Conservation (phyloP, 306 rosid species). For the Aeschynomene evenia region DNA sequence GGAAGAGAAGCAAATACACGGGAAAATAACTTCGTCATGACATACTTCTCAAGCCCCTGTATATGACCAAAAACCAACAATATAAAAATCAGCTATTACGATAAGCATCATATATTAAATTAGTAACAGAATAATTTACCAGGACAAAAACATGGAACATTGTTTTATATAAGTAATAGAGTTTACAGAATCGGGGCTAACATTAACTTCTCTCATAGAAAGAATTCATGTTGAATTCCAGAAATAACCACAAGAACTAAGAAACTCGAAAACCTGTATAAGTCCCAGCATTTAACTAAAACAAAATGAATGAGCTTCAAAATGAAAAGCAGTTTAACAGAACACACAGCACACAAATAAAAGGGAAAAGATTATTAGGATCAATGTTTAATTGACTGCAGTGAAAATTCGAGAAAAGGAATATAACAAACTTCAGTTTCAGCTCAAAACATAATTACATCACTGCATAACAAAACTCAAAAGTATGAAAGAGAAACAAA, state of each 20-base stretch:
- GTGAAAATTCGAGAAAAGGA: background rate
- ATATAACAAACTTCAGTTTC: background rate
- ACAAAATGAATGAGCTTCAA: slow-evolving; percentile 3
- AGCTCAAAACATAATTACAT: background rate
- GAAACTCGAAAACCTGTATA: background rate
- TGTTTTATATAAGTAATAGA: slow-evolving; percentile 19
- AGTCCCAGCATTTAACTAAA: slow-evolving; percentile 11
- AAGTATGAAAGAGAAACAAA: background rate
- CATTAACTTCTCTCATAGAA: background rate
- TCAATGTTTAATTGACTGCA: background rate
- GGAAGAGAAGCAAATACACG: slow-evolving; percentile 92
- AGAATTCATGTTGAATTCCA: background rate
- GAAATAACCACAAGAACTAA: background rate
- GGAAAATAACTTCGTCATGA: slow-evolving; percentile 93
- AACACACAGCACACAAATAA: background rate
- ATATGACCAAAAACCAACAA: slow-evolving; percentile 30
- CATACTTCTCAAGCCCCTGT: slow-evolving; percentile 99
- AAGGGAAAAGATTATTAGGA: background rate
- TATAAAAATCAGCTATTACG: slow-evolving; percentile 25
- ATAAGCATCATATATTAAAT: slow-evolving; percentile 17
- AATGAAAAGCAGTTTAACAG: background rate
- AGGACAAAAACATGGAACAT: slow-evolving; percentile 9
- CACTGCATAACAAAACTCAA: background rate
- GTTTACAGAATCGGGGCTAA: background rate
- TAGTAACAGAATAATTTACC: background rate